A percentile compares a stretch with the other conserved stretches of the same genome.
phyloP scores from a whole-genome alignment of 2,329 filamentous ascomycete species.

The Penicillium frequentans region DNA sequence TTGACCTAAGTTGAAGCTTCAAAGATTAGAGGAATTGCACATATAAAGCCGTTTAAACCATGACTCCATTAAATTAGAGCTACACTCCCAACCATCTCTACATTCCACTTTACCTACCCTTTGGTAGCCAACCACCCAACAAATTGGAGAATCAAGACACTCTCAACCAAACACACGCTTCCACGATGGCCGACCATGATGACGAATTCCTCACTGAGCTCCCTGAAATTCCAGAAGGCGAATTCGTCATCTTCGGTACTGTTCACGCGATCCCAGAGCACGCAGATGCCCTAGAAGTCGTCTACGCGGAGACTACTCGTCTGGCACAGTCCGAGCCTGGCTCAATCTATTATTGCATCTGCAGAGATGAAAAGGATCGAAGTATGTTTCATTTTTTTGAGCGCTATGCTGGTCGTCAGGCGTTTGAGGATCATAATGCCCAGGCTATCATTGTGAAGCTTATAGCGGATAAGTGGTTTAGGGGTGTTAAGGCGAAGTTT shows the following conservation, averaged over 20 bases:
- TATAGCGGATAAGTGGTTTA: conserved; percentile 9
- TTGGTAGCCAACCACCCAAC: not conserved
- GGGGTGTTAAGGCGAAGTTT: conserved; percentile 11
- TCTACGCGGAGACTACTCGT: conserved; percentile 13
- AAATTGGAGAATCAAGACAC: not conserved
- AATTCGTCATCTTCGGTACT: conserved; percentile 11
- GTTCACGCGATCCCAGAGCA: conserved; percentile 11
- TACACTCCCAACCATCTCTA: not conserved
- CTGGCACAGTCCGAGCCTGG: conserved; percentile 10
- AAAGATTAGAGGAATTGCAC: not conserved
- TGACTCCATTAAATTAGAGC: too few relatives aligned
- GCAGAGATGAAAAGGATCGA: conserved; percentile 2
- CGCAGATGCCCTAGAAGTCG: conserved; percentile 11
- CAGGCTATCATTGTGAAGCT: conserved; percentile 14
- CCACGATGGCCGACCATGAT: not conserved
- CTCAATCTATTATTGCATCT: conserved; percentile 10
- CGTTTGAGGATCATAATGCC: conserved; percentile 11
- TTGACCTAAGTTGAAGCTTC: not conserved
- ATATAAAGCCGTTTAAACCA: not conserved
- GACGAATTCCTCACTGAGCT: conserved; percentile 3
- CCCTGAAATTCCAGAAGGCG: conserved; percentile 4
- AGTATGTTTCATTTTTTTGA: conserved; percentile 12
- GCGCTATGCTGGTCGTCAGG: conserved; percentile 3
- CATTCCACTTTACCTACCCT: not conserved
- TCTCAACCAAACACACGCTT: not conserved